phyloP scores from a whole-genome alignment of 495 filamentous ascomycete genomes.

The Hypoxylon crocopeplum region DNA sequence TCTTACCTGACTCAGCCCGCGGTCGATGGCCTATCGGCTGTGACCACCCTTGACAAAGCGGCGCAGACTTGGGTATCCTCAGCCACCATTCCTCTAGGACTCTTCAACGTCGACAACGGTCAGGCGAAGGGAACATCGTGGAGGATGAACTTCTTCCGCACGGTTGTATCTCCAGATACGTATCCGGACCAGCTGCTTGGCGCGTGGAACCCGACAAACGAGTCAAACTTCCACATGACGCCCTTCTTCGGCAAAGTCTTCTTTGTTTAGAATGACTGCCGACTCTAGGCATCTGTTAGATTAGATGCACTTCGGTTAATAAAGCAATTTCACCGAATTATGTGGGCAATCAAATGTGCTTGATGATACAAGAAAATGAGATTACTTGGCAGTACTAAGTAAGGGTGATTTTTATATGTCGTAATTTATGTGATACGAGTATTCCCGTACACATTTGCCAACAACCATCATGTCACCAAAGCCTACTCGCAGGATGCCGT shows the following conservation, averaged over 20 bases:
- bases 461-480: too few species aligned
- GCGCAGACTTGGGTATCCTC: constrained; percentile 37
- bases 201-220: constrained; percentile 41
- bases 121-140: constrained; percentile 40
- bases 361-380: too few species aligned
- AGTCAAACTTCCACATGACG: constrained; percentile 45
- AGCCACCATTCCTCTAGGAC: constrained; percentile 38
- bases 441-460: too few species aligned
- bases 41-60: constrained; percentile 36
- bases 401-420: too few species aligned
- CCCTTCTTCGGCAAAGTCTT: constrained; percentile 41
- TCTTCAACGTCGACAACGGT: constrained; percentile 45
- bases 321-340: background rate
- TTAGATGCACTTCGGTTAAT: background rate
- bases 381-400: too few species aligned
- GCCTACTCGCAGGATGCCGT: too few species aligned
- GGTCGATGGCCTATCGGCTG: constrained; percentile 37
- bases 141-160: constrained; percentile 48
- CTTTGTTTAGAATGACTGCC: constrained; percentile 32
- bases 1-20: constrained; percentile 33
- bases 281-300: background rate
- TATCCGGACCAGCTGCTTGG: constrained; percentile 41
- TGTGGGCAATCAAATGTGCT: too few species aligned
- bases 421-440: too few species aligned
- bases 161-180: constrained; percentile 38